A percentile compares a stretch with the other conserved stretches of the same genome.
These are phyloP conservation scores for Chrysosporium queenslandicum DNA, from an alignment of 2,329 filamentous ascomycete genomes.

Conservation along the genomic window DNA sequence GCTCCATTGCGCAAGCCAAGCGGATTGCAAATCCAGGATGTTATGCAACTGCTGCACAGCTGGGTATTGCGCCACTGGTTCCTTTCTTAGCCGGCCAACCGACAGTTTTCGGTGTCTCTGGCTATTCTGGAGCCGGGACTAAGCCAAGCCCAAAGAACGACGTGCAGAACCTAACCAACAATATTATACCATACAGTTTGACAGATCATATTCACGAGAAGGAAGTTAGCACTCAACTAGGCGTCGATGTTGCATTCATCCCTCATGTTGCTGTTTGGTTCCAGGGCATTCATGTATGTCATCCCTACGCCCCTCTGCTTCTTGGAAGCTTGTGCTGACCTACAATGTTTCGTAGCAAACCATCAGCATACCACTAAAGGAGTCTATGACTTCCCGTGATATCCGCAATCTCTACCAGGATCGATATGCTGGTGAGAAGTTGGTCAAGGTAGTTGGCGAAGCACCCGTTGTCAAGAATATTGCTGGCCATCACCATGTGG, in stretches of 20 bases:
- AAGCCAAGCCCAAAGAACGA: slow-evolving; percentile 94
- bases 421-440: slow-evolving; percentile 86
- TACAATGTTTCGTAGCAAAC: slow-evolving; percentile 51
- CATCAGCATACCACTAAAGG: slow-evolving; percentile 76
- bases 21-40: slow-evolving; percentile 90
- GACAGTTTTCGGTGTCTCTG: slow-evolving; percentile 79
- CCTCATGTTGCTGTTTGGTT: slow-evolving; percentile 97
- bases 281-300: slow-evolving; percentile 67
- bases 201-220: slow-evolving; percentile 92
- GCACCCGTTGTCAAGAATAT: slow-evolving; percentile 78
- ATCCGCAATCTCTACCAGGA: slow-evolving; percentile 94
- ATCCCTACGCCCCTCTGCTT: neutral
- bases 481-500: slow-evolving; percentile 72
- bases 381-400: slow-evolving; percentile 80
- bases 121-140: slow-evolving; percentile 89
- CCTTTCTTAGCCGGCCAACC: slow-evolving; percentile 68
- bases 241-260: slow-evolving; percentile 66
- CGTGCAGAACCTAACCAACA: slow-evolving; percentile 68
- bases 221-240: slow-evolving; percentile 74
- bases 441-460: slow-evolving; percentile 86
- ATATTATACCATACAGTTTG: slow-evolving; percentile 81
- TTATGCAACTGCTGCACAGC: slow-evolving; percentile 85
- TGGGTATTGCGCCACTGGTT: slow-evolving; percentile 75
- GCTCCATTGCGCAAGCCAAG: slow-evolving; percentile 64
- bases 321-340: slow-evolving; percentile 8